Base-by-base conservation (phyloP, 176 grass and related monocot species). In the Canna indica region DNA sequence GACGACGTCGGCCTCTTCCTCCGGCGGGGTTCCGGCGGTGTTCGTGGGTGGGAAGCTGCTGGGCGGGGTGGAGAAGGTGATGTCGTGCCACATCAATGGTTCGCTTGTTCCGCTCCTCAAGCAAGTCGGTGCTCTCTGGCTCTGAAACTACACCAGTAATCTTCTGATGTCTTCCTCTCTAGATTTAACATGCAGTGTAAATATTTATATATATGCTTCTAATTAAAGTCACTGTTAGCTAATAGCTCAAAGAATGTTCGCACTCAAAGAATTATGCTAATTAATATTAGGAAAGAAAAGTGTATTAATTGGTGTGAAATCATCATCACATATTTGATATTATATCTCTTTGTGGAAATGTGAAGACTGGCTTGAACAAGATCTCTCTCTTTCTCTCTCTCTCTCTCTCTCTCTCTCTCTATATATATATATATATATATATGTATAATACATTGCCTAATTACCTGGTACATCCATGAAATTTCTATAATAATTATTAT, bases 111-210 rank as follows among this genome's bases (percentile, higher is more conserved):
- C 89, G 0, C 90, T 99, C 38, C 89, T 97, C 79, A 97, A 97
- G 78, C 89, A 99, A 85, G 94, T 89, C 76, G 94, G 94, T 22
- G 94, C 89, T 34, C 94, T 99, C 75, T 99, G 94, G 94, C 94
- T 99, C 71, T 92, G 80, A 85, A 76, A 20, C 38, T 56, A 14
- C 18, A 14, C 32, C n/a, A n/a, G n/a, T n/a, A n/a, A n/a, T n/a
- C n/a, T n/a, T n/a, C n/a, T n/a, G n/a, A n/a, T n/a, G n/a, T n/a
- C n/a, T n/a, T n/a, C n/a, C n/a, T n/a, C n/a, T n/a, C n/a, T n/a
- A n/a, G n/a, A n/a, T n/a, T n/a, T n/a, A n/a, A 26, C 53, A 12
- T 9, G 26, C 36, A 29, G 15, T 67, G 20, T 24, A 22, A 25
- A 1, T 66, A 6, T 35, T 17, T 26, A 17, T 25, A 24, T 54